Evolutionary conservation across 2,329 filamentous ascomycete genomes (phyloP), one percentile per base, ranked within the genome.

Genomic region (Fusarium sarcochroum): DNA sequence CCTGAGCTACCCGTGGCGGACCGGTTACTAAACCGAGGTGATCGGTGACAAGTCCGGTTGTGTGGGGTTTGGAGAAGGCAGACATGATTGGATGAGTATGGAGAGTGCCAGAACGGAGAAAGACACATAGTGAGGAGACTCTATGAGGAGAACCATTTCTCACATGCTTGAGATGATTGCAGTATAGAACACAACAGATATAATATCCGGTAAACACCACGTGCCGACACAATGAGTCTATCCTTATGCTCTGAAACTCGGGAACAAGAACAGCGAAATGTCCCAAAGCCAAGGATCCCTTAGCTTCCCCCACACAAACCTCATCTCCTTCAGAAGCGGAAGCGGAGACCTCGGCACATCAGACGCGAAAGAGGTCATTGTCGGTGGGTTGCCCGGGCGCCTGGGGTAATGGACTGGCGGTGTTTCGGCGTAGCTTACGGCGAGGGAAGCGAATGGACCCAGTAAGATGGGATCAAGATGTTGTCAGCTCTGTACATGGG

Each of bases 311-410:
- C 69, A 69, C 49, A 69, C 54, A 50, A 60, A 56, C 35, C 32
- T 61, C 58, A 61, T 62, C 46, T 55, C 45, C 53, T 53, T 50
- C 34, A 52, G 37, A 52, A 40, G 70, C 68, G 72, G 37, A 52
- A 40, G 70, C 68, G 72, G 72, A 69, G 70, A 73, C 72, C 72
- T 74, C 72, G 72, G 72, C 66, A 73, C 66, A 63, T 63, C 48
- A 58, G 30, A 65, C 15, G 42, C 30, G 46, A 48, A 51, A 68
- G 58, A 55, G 59, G 52, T 21, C 53, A 54, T 63, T 41, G 45
- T 64, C 72, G 72, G 72, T 63, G 62, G 55, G 58, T 73, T 70
- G 72, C 53, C 72, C 72, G 72, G 70, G 41, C 68, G 64, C 57
- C 60, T 52, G 64, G 50, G 49, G 55, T 50, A 47, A 46, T 52